Evolutionary conservation across 208 protist genomes (phyloP).

Genomic region (Wallacemonas sp.): DNA sequence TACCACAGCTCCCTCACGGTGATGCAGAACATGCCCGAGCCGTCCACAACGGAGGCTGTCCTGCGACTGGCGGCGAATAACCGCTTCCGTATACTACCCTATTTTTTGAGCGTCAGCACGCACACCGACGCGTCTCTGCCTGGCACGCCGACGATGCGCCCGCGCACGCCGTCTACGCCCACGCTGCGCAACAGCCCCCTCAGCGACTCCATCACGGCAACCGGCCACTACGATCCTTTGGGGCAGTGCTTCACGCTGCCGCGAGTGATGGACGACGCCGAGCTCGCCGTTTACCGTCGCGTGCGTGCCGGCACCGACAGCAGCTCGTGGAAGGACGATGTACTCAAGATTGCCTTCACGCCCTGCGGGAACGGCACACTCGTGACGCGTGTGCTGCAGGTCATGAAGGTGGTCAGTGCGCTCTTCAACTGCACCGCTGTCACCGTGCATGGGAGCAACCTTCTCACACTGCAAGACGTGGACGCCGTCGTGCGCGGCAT

Average conservation of each 20-base stretch:
- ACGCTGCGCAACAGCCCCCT: constrained; percentile 53
- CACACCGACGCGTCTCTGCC: constrained; percentile 41
- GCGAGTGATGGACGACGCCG: constrained; percentile 53
- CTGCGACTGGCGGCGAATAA: constrained; percentile 58
- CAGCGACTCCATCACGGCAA: constrained; percentile 48
- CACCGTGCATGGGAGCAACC: constrained; percentile 18
- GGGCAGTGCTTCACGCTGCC: constrained; percentile 58
- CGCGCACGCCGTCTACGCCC: constrained; percentile 33
- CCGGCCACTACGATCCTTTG: constrained; percentile 64
- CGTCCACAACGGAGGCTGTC: constrained; percentile 26
- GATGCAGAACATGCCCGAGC: constrained; percentile 36
- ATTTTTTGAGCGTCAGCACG: constrained; percentile 63
- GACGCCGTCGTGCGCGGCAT: constrained; percentile 42
- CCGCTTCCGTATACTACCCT: constrained; percentile 70
- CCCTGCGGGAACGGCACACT: constrained; percentile 37
- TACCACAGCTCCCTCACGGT: constrained; percentile 34
- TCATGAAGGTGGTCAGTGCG: constrained; percentile 68
- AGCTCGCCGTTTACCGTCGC: constrained; percentile 56
- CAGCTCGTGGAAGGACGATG: constrained; percentile 44
- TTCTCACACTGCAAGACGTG: constrained; percentile 37
- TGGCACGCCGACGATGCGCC: constrained; percentile 26
- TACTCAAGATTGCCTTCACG: constrained; percentile 39
- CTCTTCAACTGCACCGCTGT: constrained; percentile 52
- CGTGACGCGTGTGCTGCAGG: constrained; percentile 45
- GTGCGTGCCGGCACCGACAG: constrained; percentile 27